phyloP scores from a whole-genome alignment of 768 basidiomycete genomes.

The Boletus eberwhitei region DNA sequence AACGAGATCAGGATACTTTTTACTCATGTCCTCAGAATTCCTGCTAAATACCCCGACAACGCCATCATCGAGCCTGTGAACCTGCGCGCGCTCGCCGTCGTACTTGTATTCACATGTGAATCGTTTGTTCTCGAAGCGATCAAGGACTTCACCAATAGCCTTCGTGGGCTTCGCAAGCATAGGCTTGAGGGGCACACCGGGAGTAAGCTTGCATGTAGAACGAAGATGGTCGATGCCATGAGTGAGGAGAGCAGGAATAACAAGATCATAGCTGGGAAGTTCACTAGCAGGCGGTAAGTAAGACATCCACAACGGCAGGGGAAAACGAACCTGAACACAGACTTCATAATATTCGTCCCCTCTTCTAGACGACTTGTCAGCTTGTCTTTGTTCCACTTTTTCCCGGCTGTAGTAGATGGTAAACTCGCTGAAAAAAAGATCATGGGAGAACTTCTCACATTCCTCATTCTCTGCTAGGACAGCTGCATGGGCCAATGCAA shows the following conservation, averaged over 20 bases:
- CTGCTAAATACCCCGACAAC: slow-evolving; percentile 89
- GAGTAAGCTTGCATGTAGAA: slow-evolving; percentile 83
- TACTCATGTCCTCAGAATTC: slow-evolving; percentile 99
- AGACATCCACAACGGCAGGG: neutral
- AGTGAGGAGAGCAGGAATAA: slow-evolving; percentile 85
- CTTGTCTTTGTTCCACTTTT: slow-evolving; percentile 73
- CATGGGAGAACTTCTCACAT: slow-evolving; percentile 33
- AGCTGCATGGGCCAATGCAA: slow-evolving; percentile 88
- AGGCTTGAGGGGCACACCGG: slow-evolving; percentile 94
- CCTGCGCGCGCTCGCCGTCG: slow-evolving; percentile 96
- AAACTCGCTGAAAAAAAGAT: neutral
- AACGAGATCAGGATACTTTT: slow-evolving; percentile 98
- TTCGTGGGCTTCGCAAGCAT: slow-evolving; percentile 99
- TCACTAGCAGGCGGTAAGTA: slow-evolving; percentile 52
- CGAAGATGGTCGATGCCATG: slow-evolving; percentile 68
- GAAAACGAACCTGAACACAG: slow-evolving; percentile 78
- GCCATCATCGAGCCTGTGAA: slow-evolving; percentile 82
- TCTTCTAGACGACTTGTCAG: slow-evolving; percentile 71
- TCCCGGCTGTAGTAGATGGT: slow-evolving; percentile 46
- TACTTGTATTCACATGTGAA: slow-evolving; percentile 99
- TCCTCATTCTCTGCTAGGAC: slow-evolving; percentile 77
- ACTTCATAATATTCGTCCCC: slow-evolving; percentile 73
- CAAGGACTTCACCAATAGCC: slow-evolving; percentile 95
- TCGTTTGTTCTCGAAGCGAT: slow-evolving; percentile 90
- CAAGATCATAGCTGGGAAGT: slow-evolving; percentile 86